Base-by-base conservation (phyloP, 2,329 filamentous ascomycete species). In the Fonsecaea erecta region DNA sequence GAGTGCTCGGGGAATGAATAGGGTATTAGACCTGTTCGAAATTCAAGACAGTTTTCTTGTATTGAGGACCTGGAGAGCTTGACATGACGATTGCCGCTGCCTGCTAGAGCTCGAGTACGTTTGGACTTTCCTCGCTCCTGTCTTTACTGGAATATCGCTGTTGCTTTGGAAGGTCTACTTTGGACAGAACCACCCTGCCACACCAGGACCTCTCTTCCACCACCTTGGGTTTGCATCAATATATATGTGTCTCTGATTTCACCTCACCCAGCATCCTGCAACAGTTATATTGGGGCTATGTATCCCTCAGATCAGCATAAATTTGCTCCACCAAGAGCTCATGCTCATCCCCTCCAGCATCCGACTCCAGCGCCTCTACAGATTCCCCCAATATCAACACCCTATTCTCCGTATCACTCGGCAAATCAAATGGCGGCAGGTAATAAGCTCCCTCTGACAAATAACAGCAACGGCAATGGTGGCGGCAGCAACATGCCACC, bases 401-500 rank as follows among this genome's bases (percentile, higher is more conserved):
- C 61, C 21, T 65, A 67, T 53, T 46, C 62, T 35, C n/a, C 60
- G 11, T 65, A 69, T 32, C 66, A 63, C 40, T 59, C 60, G 55
- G 30, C 34, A 34, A 30, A 53, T 16, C 43, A 48, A 18, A 48
- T 48, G 43, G 43, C 43, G 18, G 6, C 43, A 21, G 24, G 9
- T 2, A 48, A 24, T 18, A 48, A 48, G n/a, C 18, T 48, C 9
- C 35, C 55, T 18, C 24, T 48, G 37, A 18, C 55, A 6, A 48
- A 58, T 24, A 58, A 28, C 52, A 46, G 28, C 57, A 60, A 28
- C 24, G 11, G 46, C 51, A 46, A 26, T 54, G 24, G 75, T 74
- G 69, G 78, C 77, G 14, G 24, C 34, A 63, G 21, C 60, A 63
- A 21, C n/a, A 57, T 57, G 52, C 32, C 46, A 14, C 74, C 74